Percentiles rank a stretch among this genome's conserved stretches.
phyloP scores from a whole-genome alignment of 116 monocot genomes.

The Phalaenopsis hybrid region DNA sequence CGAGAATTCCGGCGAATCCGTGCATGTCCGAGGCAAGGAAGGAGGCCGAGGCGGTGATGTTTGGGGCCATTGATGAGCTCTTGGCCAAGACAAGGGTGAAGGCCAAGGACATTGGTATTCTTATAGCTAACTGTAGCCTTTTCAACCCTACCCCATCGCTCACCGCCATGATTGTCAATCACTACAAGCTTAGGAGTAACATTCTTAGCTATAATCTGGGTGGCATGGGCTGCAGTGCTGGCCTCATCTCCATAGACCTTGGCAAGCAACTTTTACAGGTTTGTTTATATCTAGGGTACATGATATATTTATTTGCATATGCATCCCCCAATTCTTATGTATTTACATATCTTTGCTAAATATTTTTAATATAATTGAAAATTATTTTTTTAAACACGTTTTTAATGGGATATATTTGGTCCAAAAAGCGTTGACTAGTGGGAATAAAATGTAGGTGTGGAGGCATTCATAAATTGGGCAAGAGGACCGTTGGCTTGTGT shows the following conservation, averaged over 20 bases:
- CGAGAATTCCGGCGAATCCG: slow-evolving; percentile 11
- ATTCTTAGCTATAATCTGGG: slow-evolving; percentile 43
- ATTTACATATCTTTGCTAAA: too few relatives aligned
- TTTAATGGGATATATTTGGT: background rate
- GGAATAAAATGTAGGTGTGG: too few relatives aligned
- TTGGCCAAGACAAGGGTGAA: slow-evolving; percentile 10
- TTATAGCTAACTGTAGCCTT: slow-evolving; percentile 14
- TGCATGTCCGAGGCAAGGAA: slow-evolving; percentile 17
- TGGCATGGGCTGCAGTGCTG: slow-evolving; percentile 66
- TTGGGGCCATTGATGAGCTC: slow-evolving; percentile 16
- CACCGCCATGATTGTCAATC: slow-evolving; percentile 55
- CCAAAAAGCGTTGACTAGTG: too few relatives aligned
- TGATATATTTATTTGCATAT: too few relatives aligned
- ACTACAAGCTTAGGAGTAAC: slow-evolving; percentile 50
- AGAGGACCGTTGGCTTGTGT: too few relatives aligned
- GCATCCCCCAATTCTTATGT: too few relatives aligned
- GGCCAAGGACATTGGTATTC: slow-evolving; percentile 13
- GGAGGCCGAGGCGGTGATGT: slow-evolving; percentile 14
- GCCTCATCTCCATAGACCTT: slow-evolving; percentile 55
- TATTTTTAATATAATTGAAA: too few relatives aligned
- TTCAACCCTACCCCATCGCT: slow-evolving; percentile 40
- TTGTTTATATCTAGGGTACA: too few relatives aligned
- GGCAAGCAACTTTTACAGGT: slow-evolving; percentile 43
- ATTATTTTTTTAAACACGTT: too few relatives aligned
- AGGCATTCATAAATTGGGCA: too few relatives aligned